These are phyloP conservation scores for Vachellia collinsii DNA, from an alignment of 306 rosid species.

Conservation along the genomic window DNA sequence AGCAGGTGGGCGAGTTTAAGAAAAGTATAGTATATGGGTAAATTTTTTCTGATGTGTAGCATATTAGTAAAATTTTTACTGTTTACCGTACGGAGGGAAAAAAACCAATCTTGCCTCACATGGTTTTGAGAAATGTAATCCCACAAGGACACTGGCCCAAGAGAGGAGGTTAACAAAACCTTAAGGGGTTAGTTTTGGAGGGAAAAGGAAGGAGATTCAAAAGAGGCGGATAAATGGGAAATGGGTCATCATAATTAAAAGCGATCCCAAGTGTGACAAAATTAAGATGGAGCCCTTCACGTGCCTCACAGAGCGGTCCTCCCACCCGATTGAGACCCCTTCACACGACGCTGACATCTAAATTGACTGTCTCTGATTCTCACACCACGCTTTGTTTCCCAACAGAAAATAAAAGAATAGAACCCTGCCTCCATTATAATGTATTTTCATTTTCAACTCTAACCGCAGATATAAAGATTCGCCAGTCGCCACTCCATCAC, in stretches of 20 bases:
- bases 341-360: background rate
- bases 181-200: conserved; percentile 17
- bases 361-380: background rate
- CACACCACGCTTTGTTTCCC: background rate
- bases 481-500: background rate
- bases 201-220: conserved; percentile 37
- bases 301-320: conserved; percentile 41
- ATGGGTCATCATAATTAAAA: background rate
- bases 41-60: too few relatives aligned
- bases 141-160: too few relatives aligned
- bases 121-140: background rate
- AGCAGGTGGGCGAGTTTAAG: too few relatives aligned
- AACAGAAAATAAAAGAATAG: background rate
- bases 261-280: conserved; percentile 7
- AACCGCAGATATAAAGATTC: background rate
- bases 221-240: background rate
- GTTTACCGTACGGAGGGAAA: too few relatives aligned
- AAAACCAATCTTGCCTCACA: too few relatives aligned
- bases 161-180: too few relatives aligned
- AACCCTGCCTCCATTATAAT: background rate
- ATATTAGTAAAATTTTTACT: too few relatives aligned
- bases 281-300: conserved; percentile 45
- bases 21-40: too few relatives aligned
- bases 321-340: conserved; percentile 19
- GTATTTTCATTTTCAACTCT: background rate